These are phyloP conservation scores for Debaryomyces udenii DNA, from an alignment of 1,139 yeast genomes.

Conservation along the genomic window DNA sequence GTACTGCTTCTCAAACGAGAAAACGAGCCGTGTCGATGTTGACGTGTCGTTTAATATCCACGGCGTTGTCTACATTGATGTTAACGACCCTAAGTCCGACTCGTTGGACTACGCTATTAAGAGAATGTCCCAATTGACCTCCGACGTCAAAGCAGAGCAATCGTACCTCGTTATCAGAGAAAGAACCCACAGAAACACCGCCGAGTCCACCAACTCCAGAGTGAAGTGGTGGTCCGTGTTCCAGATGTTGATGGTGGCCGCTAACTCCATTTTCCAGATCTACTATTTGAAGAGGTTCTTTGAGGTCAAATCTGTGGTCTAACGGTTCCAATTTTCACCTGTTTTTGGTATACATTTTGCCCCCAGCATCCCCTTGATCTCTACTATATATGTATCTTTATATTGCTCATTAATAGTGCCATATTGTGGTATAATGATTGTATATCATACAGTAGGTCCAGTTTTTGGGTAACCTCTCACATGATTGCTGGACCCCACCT, in stretches of 20 bases:
- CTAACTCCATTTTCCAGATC: conserved; percentile 89
- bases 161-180: conserved; percentile 93
- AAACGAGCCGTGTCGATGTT: conserved; percentile 68
- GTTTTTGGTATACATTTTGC: not conserved
- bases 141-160: conserved; percentile 90
- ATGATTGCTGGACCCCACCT: conserved; percentile 9
- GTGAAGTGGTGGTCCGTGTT: conserved; percentile 98
- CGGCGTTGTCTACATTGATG: conserved; percentile 87
- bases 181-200: conserved; percentile 97
- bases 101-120: conserved; percentile 85
- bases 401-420: not conserved
- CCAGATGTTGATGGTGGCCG: conserved; percentile 83
- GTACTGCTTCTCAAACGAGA: conserved; percentile 92
- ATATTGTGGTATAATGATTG: not conserved
- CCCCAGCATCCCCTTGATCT: conserved; percentile 1
- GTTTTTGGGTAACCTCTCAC: conserved; percentile 7
- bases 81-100: conserved; percentile 78
- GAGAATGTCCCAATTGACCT: conserved; percentile 72
- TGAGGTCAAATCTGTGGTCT: conserved; percentile 89
- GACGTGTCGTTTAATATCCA: conserved; percentile 96
- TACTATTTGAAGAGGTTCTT: conserved; percentile 92
- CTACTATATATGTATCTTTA: conserved; percentile 5
- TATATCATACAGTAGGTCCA: not conserved
- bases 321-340: conserved; percentile 19
- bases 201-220: conserved; percentile 94